Evolutionary conservation across 2,329 filamentous ascomycete genomes (phyloP).

Genomic region (Hypoxylon sp.): DNA sequence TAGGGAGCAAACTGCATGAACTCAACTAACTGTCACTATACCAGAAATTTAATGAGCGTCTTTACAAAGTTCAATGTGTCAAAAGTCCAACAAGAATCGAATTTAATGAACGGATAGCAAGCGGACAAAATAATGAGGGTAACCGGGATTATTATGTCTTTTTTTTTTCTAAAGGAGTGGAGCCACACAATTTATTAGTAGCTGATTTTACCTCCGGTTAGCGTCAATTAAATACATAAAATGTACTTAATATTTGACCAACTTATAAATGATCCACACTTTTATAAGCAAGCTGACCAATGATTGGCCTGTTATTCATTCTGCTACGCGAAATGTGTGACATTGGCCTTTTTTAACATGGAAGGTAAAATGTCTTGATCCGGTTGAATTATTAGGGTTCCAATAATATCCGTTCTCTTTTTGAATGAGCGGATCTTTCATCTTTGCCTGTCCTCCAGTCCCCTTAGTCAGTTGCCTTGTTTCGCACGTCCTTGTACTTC

Average conservation of each 20-base stretch:
- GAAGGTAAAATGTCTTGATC: constrained; percentile 37
- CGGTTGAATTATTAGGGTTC: constrained; percentile 35
- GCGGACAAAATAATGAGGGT: constrained; percentile 26
- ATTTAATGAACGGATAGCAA: constrained; percentile 27
- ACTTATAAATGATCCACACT: constrained; percentile 44
- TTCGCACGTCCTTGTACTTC: not conserved
- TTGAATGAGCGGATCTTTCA: constrained; percentile 19
- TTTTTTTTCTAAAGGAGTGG: constrained; percentile 32
- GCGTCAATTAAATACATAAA: constrained; percentile 44
- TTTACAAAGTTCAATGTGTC: constrained; percentile 1
- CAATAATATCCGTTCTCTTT: constrained; percentile 24
- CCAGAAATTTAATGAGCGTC: constrained; percentile 2
- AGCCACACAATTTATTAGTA: constrained; percentile 40
- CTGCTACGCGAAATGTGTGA: constrained; percentile 39
- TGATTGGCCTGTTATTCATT: constrained; percentile 36
- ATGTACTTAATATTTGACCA: constrained; percentile 40
- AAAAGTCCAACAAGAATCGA: constrained; percentile 7
- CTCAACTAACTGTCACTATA: constrained; percentile 13
- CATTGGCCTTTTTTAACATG: constrained; percentile 33
- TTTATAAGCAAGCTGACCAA: constrained; percentile 21
- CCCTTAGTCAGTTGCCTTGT: not conserved
- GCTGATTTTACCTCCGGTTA: constrained; percentile 45
- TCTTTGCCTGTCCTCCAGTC: not conserved
- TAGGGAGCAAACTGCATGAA: constrained; percentile 2
- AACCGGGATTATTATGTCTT: constrained; percentile 38